Base-by-base conservation (phyloP, 2,329 filamentous ascomycete genomes). In the Samsoniella hepiali region DNA sequence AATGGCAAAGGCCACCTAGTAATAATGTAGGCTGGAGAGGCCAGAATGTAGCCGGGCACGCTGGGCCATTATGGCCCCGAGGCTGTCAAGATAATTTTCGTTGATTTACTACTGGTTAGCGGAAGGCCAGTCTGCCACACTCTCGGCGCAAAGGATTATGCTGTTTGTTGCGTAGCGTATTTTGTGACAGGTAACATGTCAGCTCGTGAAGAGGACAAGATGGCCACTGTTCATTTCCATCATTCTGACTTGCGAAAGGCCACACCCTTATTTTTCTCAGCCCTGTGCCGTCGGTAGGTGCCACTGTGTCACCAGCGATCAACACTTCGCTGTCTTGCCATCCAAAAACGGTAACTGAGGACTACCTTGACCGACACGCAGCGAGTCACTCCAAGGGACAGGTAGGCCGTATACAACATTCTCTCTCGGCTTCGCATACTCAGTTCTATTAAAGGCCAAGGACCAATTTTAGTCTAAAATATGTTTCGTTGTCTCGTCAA, bases 1-100 rank as follows among this genome's bases (percentile, higher is more conserved):
- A 68, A 70, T 36, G 63, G 66, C 36, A 68, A 69, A 29, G 67
- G 69, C 34, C 68, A 70, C 50, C 50, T 55, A 31, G 40, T 55
- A 47, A 47, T 38, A 58, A 36, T 11, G 31, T 9, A 27, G 15
- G 27, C 45, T 11, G 45, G 13, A 15, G 45, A 49, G 45, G 45
- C 22, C 45, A 40, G 22, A 40, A 40, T 38, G 34, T 13, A n/a
- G 51, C 11, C 51, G 40, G 51, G 51, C 34, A 17, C 51, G 11
- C 22, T 15, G 13, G 5, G 36, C 32, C 17, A n/a, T 22, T 42
- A 11, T 32, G 34, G 22, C 57, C 32, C 34, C 10, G 44, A 58
- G 55, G 29, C 55, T 47, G 6, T 15, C 32, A 58, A 49, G 5
- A 8, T 11, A 11, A 34, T 5, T 31, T 38, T 29, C 5, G 47